Conservation (phyloP, 2,329 filamentous ascomycete genomes). For the Pseudogymnoascus sp. region DNA sequence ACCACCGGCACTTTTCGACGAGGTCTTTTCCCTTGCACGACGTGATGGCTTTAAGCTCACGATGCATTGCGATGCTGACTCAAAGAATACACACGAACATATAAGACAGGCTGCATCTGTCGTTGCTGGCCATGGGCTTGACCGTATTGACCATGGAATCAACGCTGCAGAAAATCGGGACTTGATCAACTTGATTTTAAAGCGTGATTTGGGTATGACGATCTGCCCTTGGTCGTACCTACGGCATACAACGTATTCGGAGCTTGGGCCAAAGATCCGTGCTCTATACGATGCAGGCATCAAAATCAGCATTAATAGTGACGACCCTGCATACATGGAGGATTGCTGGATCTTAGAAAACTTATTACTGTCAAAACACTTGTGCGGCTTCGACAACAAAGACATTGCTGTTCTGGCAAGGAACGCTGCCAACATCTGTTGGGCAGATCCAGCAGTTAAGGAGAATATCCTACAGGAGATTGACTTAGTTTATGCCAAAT, state of each 20-base stretch:
- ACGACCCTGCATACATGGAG: constrained; percentile 42
- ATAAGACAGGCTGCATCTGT: constrained; percentile 44
- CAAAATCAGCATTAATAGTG: constrained; percentile 37
- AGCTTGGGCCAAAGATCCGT: constrained; percentile 30
- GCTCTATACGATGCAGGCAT: constrained; percentile 36
- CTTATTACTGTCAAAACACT: constrained; percentile 36
- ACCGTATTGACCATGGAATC: constrained; percentile 68
- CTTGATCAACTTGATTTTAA: constrained; percentile 35
- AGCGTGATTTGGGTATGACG: constrained; percentile 51
- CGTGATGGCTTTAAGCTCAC: constrained; percentile 51
- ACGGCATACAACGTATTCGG: constrained; percentile 24
- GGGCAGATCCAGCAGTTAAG: constrained; percentile 37
- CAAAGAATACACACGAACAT: constrained; percentile 62
- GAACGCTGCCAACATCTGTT: constrained; percentile 40
- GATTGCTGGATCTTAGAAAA: constrained; percentile 44
- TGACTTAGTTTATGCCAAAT: constrained; percentile 12
- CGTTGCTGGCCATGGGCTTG: constrained; percentile 50
- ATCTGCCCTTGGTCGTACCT: constrained; percentile 69
- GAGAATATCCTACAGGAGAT: constrained; percentile 23
- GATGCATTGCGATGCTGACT: constrained; percentile 56
- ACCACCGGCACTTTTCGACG: constrained; percentile 50
- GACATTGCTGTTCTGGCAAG: constrained; percentile 37
- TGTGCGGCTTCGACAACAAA: constrained; percentile 33
- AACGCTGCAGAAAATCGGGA: constrained; percentile 50
- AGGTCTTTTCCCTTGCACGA: constrained; percentile 49